Base-by-base conservation (phyloP, 345 rosid species). In the Lepidium didymum region DNA sequence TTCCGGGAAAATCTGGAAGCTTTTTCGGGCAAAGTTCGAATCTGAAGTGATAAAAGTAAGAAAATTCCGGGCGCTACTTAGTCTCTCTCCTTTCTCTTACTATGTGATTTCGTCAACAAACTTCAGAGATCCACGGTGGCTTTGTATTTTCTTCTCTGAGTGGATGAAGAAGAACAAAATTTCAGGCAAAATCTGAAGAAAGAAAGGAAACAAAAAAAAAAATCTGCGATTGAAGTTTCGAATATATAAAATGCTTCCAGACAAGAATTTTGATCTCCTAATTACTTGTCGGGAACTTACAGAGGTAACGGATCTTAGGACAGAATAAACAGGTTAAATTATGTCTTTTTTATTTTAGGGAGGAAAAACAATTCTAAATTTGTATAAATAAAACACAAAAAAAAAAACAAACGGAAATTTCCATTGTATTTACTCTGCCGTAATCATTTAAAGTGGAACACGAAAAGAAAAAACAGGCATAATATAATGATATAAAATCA, bases 251-350 rank as follows among this genome's bases (percentile, higher is more conserved):
- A 10, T 1, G 43, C 16, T 10, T n/a, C 21, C 51, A 68, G 78
- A 75, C 78, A 75, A 68, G 70, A 62, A 75, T 6, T 38, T 15
- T 70, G 41, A 62, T 68, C 47, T 68, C 65, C 74, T 55, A 68
- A 54, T 62, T 68, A 62, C 64, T 47, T 75, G 74, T 75, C 78
- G 69, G 78, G 38, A 62, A 54, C 64, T 62, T 52, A 55, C 35
- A 19, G 44, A 33, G 62, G 41, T 53, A 67, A 74, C 73, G 69
- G 78, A 74, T 74, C 73, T 74, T 74, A 54, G 67, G 64, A 74
- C 68, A 44, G n/a, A 62, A 27, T 67, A 51, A 74, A 54, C 52
- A 67, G 69, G 68, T 50, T 49, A 50, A 51, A 50, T 35, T 65
- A 50, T 57, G 8, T 23, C 7, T 49, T n/a, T n/a, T 36, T 43